phyloP scores from a whole-genome alignment of 1,139 yeast genomes.

The Magnusiomyces suaveolens region DNA sequence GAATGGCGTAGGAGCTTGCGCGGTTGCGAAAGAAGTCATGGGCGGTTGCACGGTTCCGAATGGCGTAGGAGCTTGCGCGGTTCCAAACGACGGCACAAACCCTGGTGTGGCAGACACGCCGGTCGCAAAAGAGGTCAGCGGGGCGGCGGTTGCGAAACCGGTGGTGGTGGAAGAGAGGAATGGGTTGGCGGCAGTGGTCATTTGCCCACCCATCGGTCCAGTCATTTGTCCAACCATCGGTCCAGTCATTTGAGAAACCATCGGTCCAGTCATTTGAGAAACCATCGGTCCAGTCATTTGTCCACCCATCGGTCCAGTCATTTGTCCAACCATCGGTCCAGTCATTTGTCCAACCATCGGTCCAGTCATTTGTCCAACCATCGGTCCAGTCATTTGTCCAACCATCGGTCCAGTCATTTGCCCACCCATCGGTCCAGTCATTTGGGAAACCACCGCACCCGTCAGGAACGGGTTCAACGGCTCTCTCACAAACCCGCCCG shows the following conservation, averaged over 20 bases:
- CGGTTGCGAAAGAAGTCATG: too few relatives aligned
- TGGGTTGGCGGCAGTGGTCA: constrained; percentile 10
- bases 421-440: not conserved
- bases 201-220: constrained; percentile 7
- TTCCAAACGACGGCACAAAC: not conserved
- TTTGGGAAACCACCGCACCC: constrained; percentile 27
- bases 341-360: constrained; percentile 4
- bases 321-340: constrained; percentile 3
- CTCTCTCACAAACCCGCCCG: constrained; percentile 25
- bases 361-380: constrained; percentile 15
- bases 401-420: constrained; percentile 8
- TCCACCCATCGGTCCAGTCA: constrained; percentile 7
- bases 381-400: constrained; percentile 16
- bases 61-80: too few relatives aligned
- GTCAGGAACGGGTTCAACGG: constrained; percentile 34
- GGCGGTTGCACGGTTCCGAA: too few relatives aligned
- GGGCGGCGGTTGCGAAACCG: not conserved
- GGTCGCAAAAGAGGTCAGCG: not conserved
- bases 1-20: too few relatives aligned
- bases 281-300: constrained; percentile 9
- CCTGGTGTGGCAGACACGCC: not conserved
- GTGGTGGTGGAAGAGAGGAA: constrained; percentile 3
- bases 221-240: constrained; percentile 5
- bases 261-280: constrained; percentile 10
- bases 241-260: constrained; percentile 6